Conservation (phyloP, 768 basidiomycete species). For the Coprinellus micaceus region DNA sequence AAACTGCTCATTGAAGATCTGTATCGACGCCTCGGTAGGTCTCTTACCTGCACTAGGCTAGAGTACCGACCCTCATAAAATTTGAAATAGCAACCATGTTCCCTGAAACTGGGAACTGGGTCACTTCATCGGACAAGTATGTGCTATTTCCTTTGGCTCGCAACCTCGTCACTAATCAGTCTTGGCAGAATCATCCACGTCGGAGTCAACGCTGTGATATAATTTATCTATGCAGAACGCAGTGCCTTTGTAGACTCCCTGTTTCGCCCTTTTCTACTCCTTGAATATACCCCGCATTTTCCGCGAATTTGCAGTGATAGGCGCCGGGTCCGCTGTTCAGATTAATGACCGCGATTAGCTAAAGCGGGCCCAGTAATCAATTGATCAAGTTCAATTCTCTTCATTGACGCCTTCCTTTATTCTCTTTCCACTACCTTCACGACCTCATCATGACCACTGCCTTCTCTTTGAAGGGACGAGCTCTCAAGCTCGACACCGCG, state of each 20-base stretch:
- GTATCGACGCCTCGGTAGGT: conserved; percentile 53
- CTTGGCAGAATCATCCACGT: conserved; percentile 50
- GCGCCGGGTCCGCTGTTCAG: conserved; percentile 6
- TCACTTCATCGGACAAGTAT: conserved; percentile 54
- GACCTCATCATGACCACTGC: conserved; percentile 23
- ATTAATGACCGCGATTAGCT: conserved; percentile 3
- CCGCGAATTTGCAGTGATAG: neutral
- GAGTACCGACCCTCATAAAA: neutral
- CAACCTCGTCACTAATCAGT: neutral
- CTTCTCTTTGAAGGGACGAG: conserved; percentile 53
- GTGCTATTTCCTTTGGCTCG: conserved; percentile 17
- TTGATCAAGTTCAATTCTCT: neutral
- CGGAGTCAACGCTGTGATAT: conserved; percentile 54
- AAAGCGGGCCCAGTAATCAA: neutral
- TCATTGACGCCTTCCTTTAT: neutral
- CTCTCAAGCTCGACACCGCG: conserved; percentile 75
- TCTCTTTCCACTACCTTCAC: neutral
- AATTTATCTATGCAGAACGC: neutral
- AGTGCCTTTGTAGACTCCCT: neutral
- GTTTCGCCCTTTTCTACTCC: too few species aligned
- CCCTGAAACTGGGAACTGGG: conserved; percentile 59
- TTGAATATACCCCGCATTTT: too few species aligned
- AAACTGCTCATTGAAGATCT: conserved; percentile 56
- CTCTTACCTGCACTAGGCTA: neutral
- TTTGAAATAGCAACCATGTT: conserved; percentile 47